Evolutionary conservation across 768 basidiomycete genomes (phyloP).

Genomic region (Mycena pura): DNA sequence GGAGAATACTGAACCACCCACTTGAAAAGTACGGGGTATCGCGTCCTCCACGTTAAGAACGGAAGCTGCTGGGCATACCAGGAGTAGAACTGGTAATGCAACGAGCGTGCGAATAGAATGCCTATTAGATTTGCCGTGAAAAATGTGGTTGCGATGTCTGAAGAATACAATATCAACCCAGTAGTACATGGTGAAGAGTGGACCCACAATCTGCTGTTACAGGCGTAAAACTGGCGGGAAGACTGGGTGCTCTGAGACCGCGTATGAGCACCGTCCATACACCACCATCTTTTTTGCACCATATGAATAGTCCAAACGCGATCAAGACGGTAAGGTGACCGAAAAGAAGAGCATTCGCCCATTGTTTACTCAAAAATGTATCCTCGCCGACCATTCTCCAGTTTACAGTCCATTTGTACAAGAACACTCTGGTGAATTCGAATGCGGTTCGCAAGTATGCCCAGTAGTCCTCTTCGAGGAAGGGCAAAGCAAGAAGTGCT

Average conservation of each 20-base stretch:
- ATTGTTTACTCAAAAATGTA: constrained; percentile 70
- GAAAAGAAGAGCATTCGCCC: constrained; percentile 67
- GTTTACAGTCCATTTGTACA: constrained; percentile 98
- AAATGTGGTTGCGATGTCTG: constrained; percentile 81
- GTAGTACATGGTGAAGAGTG: not conserved
- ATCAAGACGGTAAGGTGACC: constrained; percentile 68
- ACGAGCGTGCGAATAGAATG: constrained; percentile 87
- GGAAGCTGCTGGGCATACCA: constrained; percentile 96
- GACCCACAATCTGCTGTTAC: constrained; percentile 72
- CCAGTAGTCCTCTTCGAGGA: constrained; percentile 63
- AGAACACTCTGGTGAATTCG: constrained; percentile 85
- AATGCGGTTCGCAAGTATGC: constrained; percentile 83
- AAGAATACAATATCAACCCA: constrained; percentile 18
- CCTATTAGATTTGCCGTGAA: constrained; percentile 94
- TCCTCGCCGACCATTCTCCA: constrained; percentile 88
- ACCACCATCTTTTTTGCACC: constrained; percentile 82
- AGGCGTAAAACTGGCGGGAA: constrained; percentile 51
- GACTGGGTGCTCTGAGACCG: constrained; percentile 57
- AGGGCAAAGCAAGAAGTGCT: constrained; percentile 69
- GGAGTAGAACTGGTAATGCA: constrained; percentile 98
- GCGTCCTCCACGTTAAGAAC: constrained; percentile 78
- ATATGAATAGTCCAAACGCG: constrained; percentile 72
- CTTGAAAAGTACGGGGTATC: constrained; percentile 68
- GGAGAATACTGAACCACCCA: constrained; percentile 41
- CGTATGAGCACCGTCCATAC: constrained; percentile 58